A percentile compares a stretch with the other conserved stretches of the same genome.
phyloP scores from a whole-genome alignment of 768 basidiomycete genomes.

The Lactarius akahatsu region DNA sequence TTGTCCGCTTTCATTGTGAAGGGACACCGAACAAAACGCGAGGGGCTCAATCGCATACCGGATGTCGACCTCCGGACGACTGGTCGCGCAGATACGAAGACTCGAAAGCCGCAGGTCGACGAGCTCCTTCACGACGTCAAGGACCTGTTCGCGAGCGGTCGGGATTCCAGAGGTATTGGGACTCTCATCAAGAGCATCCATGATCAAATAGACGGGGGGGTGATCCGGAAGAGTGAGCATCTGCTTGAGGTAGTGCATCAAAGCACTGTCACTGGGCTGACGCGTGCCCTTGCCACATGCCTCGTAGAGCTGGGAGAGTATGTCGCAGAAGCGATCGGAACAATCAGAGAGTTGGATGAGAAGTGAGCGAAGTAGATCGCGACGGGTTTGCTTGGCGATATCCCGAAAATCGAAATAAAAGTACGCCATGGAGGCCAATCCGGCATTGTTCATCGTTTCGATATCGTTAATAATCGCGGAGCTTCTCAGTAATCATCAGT shows the following conservation, averaged over 20 bases:
- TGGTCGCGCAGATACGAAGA: neutral
- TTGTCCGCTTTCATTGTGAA: neutral
- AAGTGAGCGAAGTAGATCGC: too few relatives aligned
- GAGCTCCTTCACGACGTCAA: neutral
- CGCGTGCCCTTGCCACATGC: neutral
- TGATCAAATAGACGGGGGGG: neutral
- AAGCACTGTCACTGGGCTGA: neutral
- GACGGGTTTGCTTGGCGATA: too few relatives aligned
- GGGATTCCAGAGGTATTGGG: neutral
- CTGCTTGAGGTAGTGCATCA: neutral
- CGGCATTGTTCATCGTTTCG: too few relatives aligned
- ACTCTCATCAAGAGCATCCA: neutral
- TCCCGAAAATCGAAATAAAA: too few relatives aligned
- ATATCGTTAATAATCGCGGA: too few relatives aligned
- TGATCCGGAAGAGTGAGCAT: neutral
- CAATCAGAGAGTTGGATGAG: neutral
- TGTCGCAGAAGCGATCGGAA: neutral
- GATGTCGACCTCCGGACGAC: neutral
- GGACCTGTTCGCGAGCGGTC: neutral
- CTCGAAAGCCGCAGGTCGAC: neutral
- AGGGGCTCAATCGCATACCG: neutral
- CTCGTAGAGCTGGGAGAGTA: neutral
- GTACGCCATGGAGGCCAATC: too few relatives aligned
- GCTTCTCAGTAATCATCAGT: too few relatives aligned
- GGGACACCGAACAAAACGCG: neutral